A percentile compares a stretch with the other conserved stretches of the same genome.
These are phyloP conservation scores for Trichoderma hamatum DNA, from an alignment of 2,329 filamentous ascomycete genomes.

Conservation along the genomic window DNA sequence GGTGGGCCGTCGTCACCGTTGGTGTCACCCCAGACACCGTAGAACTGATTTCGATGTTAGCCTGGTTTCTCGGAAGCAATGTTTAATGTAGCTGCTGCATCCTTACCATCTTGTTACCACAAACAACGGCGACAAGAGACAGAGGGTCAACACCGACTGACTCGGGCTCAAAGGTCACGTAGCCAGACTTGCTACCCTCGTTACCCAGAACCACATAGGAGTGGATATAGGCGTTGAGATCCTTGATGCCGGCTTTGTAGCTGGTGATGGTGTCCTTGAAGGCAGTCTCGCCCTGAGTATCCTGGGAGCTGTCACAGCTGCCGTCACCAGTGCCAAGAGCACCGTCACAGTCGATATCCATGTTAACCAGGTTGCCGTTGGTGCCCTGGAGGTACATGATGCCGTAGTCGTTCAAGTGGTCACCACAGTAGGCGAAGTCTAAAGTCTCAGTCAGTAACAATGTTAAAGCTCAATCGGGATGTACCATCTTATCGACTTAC, in stretches of 20 bases:
- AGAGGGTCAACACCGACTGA: constrained; percentile 50
- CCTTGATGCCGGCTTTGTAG: constrained; percentile 44
- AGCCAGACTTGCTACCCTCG: constrained; percentile 38
- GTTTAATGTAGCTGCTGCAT: background rate
- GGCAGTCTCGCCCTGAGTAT: constrained; percentile 48
- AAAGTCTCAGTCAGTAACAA: background rate
- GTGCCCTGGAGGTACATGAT: constrained; percentile 51
- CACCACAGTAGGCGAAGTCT: constrained; percentile 45
- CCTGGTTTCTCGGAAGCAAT: too few relatives aligned
- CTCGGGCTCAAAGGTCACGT: constrained; percentile 46
- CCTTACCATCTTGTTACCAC: constrained; percentile 49
- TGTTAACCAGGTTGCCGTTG: constrained; percentile 35
- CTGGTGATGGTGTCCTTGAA: constrained; percentile 45
- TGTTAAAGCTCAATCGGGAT: background rate
- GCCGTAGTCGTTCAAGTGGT: constrained; percentile 41
- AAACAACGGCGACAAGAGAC: constrained; percentile 59
- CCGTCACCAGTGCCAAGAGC: constrained; percentile 39
- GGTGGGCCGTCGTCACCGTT: constrained; percentile 54
- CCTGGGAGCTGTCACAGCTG: constrained; percentile 46
- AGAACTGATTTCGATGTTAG: constrained; percentile 42
- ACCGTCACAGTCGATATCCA: constrained; percentile 58
- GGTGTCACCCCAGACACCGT: constrained; percentile 61
- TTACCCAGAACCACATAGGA: constrained; percentile 60
- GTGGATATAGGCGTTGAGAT: constrained; percentile 56
- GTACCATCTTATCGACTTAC: constrained; percentile 25